Conservation (phyloP, 768 basidiomycete species). For the Hericium alpestre region DNA sequence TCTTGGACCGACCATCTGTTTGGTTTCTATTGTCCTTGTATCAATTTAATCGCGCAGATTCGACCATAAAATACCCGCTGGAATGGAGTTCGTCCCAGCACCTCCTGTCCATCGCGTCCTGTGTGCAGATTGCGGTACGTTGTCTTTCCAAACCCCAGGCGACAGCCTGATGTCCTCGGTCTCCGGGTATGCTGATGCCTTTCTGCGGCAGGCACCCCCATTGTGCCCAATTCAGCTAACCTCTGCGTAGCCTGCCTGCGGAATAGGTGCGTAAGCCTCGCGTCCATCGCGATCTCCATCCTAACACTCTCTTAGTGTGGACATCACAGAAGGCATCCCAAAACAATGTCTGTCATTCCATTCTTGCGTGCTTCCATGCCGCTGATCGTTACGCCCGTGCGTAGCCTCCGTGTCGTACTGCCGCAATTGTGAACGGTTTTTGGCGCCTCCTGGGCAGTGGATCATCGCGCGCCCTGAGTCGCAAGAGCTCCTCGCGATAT, state of each 20-base stretch:
- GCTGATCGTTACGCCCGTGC: background rate
- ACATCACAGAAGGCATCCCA: constrained; percentile 97
- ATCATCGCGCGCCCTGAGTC: constrained; percentile 80
- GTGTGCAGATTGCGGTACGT: constrained; percentile 79
- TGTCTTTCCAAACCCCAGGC: background rate
- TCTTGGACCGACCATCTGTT: background rate
- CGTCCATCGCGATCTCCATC: background rate
- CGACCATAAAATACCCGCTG: background rate
- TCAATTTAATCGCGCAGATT: background rate
- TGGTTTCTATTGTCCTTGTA: background rate
- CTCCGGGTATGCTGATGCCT: background rate
- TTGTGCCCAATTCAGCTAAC: constrained; percentile 88
- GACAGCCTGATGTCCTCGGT: constrained; percentile 1
- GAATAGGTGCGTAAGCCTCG: constrained; percentile 52
- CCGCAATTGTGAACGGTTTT: constrained; percentile 91
- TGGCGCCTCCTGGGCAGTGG: constrained; percentile 86
- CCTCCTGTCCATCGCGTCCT: constrained; percentile 75
- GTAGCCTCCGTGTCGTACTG: constrained; percentile 86
- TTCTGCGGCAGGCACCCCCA: constrained; percentile 52
- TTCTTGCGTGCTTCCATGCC: background rate
- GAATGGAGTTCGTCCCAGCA: constrained; percentile 71
- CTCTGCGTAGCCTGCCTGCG: constrained; percentile 81
- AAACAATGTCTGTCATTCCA: constrained; percentile 62
- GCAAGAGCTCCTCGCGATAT: constrained; percentile 85
- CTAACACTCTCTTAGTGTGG: constrained; percentile 43